phyloP scores from a whole-genome alignment of 495 filamentous ascomycete species.

The Podospora australis region DNA sequence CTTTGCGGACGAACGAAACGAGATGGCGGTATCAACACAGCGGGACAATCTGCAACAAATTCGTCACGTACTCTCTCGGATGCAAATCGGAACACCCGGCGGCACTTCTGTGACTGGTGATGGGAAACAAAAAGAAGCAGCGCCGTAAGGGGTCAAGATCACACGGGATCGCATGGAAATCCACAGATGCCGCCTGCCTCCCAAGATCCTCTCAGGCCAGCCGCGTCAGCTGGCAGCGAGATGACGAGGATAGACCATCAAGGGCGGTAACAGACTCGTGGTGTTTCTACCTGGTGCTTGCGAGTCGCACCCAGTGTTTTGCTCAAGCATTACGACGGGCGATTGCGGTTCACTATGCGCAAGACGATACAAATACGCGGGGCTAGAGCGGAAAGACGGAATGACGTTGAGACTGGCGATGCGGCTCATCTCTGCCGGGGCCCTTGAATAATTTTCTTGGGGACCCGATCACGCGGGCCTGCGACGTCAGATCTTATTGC shows the following conservation, averaged over 20 bases:
- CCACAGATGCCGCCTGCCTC: no score
- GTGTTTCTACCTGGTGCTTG: no score
- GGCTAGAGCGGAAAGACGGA: not conserved
- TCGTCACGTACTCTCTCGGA: constrained; percentile 59
- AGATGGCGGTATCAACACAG: constrained; percentile 53
- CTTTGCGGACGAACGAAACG: constrained; percentile 67
- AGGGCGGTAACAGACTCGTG: no score
- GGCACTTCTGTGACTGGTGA: not conserved
- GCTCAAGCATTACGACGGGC: no score
- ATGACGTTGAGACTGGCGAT: constrained; percentile 21
- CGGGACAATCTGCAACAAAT: constrained; percentile 67
- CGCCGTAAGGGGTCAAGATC: no score
- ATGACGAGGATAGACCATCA: no score
- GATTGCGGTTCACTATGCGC: not conserved
- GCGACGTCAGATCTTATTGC: constrained; percentile 24
- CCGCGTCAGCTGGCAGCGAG: no score
- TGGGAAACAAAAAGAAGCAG: not conserved
- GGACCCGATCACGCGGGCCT: constrained; percentile 25
- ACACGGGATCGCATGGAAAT: no score
- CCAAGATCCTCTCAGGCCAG: no score
- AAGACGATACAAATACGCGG: not conserved
- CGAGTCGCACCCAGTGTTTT: no score
- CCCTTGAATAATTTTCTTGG: constrained; percentile 20
- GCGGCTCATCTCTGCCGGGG: constrained; percentile 24
- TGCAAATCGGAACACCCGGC: constrained; percentile 25